These are phyloP conservation scores for Diaporthe vexans DNA, from an alignment of 2,329 filamentous ascomycete species.

Conservation along the genomic window DNA sequence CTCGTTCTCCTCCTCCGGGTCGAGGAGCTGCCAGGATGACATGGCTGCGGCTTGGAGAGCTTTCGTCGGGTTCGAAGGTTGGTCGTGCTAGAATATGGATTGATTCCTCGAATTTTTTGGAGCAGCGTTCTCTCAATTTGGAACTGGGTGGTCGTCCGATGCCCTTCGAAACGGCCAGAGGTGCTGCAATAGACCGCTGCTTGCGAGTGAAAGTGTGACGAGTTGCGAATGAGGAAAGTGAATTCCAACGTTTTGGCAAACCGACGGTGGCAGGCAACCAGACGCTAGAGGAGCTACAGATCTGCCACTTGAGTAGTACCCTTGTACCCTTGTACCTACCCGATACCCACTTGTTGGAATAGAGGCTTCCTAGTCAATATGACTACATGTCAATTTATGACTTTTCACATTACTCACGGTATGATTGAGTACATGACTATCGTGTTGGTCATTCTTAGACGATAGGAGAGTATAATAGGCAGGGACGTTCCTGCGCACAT, in stretches of 20 bases:
- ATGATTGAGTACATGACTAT: too few relatives aligned
- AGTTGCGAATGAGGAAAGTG: not conserved
- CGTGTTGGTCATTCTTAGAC: too few relatives aligned
- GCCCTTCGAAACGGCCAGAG: not conserved
- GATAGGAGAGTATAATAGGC: too few relatives aligned
- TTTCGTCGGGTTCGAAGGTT: not conserved
- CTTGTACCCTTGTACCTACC: not conserved
- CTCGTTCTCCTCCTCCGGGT: slow-evolving; percentile 83
- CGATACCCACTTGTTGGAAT: too few relatives aligned
- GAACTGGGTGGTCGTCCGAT: not conserved
- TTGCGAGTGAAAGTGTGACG: not conserved
- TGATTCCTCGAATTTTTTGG: not conserved
- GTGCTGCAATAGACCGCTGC: not conserved
- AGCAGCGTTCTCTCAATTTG: not conserved
- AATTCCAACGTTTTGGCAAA: slow-evolving; percentile 14
- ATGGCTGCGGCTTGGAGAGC: slow-evolving; percentile 47
- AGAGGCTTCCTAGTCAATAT: too few relatives aligned
- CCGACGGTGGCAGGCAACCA: not conserved
- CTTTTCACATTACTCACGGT: too few relatives aligned
- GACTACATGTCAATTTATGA: too few relatives aligned
- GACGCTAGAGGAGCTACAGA: not conserved
- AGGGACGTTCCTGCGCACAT: too few relatives aligned
- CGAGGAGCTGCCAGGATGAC: slow-evolving; percentile 73
- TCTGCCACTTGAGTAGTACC: not conserved
- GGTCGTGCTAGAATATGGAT: not conserved